Evolutionary conservation across 345 rosid genomes (phyloP).

Genomic region (Eucalyptus coolabah): DNA sequence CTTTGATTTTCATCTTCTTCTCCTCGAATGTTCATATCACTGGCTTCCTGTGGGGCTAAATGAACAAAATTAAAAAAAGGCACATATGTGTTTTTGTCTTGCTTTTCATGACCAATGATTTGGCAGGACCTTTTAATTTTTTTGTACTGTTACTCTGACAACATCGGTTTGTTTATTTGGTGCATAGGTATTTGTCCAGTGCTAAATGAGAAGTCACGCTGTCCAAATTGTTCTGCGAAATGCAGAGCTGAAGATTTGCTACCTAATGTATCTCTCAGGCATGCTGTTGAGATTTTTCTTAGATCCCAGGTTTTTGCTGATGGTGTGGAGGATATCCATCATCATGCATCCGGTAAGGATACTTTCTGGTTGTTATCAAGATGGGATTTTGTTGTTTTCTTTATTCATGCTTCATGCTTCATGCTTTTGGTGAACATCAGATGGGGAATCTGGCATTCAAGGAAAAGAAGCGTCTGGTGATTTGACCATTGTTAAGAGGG

Average conservation of each 20-base stretch:
- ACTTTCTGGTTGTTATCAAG: not conserved
- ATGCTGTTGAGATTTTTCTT: slow-evolving; percentile 25
- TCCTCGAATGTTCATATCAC: not conserved
- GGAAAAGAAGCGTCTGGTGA: slow-evolving; percentile 22
- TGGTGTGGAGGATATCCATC: slow-evolving; percentile 10
- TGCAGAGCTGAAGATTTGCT: slow-evolving; percentile 27
- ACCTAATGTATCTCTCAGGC: slow-evolving; percentile 41
- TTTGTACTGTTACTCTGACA: not conserved
- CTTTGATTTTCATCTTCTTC: not conserved
- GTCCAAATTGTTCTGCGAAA: slow-evolving; percentile 35
- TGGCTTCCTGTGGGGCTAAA: not conserved
- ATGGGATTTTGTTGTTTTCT: not conserved
- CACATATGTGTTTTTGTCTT: not conserved
- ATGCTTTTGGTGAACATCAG: slow-evolving; percentile 2
- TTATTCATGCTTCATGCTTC: not conserved
- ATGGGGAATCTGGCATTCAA: slow-evolving; percentile 48
- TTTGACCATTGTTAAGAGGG: slow-evolving; percentile 5
- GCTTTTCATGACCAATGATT: not conserved
- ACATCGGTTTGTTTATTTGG: not conserved
- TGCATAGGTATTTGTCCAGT: slow-evolving; percentile 19
- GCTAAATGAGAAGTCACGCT: slow-evolving; percentile 25
- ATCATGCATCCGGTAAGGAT: slow-evolving; percentile 26
- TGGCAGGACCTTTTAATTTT: not conserved
- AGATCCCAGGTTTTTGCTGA: slow-evolving; percentile 9
- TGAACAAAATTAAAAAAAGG: not conserved